phyloP scores from a whole-genome alignment of 2,329 filamentous ascomycete species.

The Cordyceps javanica region DNA sequence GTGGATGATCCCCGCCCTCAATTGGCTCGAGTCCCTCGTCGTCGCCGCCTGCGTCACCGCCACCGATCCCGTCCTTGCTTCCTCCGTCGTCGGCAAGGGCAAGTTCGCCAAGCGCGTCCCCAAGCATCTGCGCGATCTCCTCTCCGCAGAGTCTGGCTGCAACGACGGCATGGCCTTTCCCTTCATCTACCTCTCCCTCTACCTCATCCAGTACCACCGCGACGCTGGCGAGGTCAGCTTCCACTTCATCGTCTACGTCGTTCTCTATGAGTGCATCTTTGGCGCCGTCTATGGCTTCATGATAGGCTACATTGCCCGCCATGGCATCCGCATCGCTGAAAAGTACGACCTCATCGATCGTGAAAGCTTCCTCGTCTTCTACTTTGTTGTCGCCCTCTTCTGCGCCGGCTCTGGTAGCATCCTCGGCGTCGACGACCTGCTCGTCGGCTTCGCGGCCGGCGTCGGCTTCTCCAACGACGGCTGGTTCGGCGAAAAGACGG shows the following conservation, averaged over 20 bases:
- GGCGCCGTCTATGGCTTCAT: slow-evolving; percentile 82
- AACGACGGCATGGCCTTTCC: slow-evolving; percentile 99
- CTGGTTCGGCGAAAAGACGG: slow-evolving; percentile 97
- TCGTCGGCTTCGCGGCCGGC: slow-evolving; percentile 90
- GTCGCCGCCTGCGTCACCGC: slow-evolving; percentile 92
- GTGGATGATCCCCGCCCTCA: slow-evolving; percentile 75
- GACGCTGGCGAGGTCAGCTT: slow-evolving; percentile 63
- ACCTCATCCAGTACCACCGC: slow-evolving; percentile 76
- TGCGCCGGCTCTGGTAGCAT: slow-evolving; percentile 91
- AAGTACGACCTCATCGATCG: slow-evolving; percentile 80
- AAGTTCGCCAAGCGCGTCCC: slow-evolving; percentile 97
- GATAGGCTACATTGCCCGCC: slow-evolving; percentile 83
- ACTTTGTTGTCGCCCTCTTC: slow-evolving; percentile 93
- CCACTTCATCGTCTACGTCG: slow-evolving; percentile 83
- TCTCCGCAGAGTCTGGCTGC: slow-evolving; percentile 95
- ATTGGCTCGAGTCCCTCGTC: slow-evolving; percentile 84
- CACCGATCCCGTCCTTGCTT: slow-evolving; percentile 93
- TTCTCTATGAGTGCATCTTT: slow-evolving; percentile 94
- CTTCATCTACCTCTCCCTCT: slow-evolving; percentile 88
- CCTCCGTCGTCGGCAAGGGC: slow-evolving; percentile 96
- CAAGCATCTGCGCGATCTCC: slow-evolving; percentile 89
- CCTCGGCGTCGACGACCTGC: slow-evolving; percentile 84
- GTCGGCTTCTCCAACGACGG: slow-evolving; percentile 99
- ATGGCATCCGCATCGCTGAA: slow-evolving; percentile 84
- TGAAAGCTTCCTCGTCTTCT: slow-evolving; percentile 97